A percentile compares a stretch with the other conserved stretches of the same genome.
These are phyloP conservation scores for Peribolospora kevripleyi DNA, from an alignment of 768 basidiomycete species.

Conservation along the genomic window DNA sequence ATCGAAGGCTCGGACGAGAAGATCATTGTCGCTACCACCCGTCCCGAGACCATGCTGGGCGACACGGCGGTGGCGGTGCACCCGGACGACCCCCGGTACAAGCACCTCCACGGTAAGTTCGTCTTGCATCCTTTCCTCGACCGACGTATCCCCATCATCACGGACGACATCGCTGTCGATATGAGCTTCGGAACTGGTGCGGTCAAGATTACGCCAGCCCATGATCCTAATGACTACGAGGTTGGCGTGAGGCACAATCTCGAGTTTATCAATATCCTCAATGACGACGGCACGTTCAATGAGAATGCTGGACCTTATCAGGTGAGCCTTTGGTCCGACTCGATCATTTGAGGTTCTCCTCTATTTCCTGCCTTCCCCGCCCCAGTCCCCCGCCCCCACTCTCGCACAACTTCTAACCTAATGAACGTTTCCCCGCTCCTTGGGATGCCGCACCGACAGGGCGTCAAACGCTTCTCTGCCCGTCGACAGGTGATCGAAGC, in stretches of 20 bases:
- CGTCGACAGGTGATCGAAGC: conserved; percentile 57
- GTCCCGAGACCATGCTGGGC: conserved; percentile 95
- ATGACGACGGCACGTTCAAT: conserved; percentile 91
- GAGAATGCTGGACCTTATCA: conserved; percentile 63
- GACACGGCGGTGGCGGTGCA: conserved; percentile 95
- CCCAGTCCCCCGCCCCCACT: neutral
- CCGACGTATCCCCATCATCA: conserved; percentile 64
- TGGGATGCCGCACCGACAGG: conserved; percentile 23
- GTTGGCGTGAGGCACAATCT: conserved; percentile 68
- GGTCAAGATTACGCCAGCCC: conserved; percentile 95
- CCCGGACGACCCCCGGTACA: conserved; percentile 75
- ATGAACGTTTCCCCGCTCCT: neutral
- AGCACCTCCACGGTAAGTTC: conserved; percentile 87
- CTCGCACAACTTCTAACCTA: neutral
- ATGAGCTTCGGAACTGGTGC: conserved; percentile 95
- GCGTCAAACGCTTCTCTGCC: conserved; percentile 96
- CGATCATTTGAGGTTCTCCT: conserved; percentile 8
- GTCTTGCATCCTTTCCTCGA: conserved; percentile 61
- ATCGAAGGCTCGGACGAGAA: conserved; percentile 75
- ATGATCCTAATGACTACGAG: conserved; percentile 91
- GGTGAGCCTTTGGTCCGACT: conserved; percentile 18
- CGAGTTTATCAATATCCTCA: conserved; percentile 78
- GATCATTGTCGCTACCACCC: conserved; percentile 83
- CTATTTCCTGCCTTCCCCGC: neutral
- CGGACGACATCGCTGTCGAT: conserved; percentile 61